phyloP scores from a whole-genome alignment of 1,284 basidiomycete species.

The Moesziomyces globuligerus region DNA sequence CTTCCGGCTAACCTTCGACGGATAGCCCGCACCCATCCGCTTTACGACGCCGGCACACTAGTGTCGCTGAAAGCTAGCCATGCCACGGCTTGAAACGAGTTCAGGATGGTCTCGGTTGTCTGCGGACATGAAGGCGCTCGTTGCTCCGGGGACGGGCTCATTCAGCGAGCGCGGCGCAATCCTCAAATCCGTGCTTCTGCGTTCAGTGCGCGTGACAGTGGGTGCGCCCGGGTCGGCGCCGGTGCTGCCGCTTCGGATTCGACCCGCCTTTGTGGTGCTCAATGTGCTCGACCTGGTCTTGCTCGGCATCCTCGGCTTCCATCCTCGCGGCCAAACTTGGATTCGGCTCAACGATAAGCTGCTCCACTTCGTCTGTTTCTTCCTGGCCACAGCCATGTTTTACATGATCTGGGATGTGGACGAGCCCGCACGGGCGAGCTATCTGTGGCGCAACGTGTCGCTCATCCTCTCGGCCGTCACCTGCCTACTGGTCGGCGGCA shows the following conservation, averaged over 20 bases:
- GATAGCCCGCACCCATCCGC: too few species aligned
- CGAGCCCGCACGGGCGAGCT: conserved; percentile 74
- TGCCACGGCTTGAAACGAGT: conserved; percentile 48
- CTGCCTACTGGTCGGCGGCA: conserved; percentile 72
- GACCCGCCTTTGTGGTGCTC: conserved; percentile 55
- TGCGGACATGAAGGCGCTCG: conserved; percentile 13
- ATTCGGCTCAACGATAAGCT: conserved; percentile 84
- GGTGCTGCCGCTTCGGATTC: conserved; percentile 51
- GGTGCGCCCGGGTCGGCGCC: conserved; percentile 4
- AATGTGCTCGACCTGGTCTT: conserved; percentile 51
- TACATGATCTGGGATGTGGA: conserved; percentile 89
- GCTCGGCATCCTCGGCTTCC: conserved; percentile 63
- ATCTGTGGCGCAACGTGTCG: conserved; percentile 83
- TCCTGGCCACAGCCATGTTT: conserved; percentile 80
- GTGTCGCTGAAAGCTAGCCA: conserved; percentile 1
- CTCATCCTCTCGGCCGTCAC: conserved; percentile 75
- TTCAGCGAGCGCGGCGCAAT: conserved; percentile 15
- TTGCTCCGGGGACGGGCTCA: conserved; percentile 18
- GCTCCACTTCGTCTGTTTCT: conserved; percentile 83
- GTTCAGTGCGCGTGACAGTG: conserved; percentile 36
- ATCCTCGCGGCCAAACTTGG: conserved; percentile 52
- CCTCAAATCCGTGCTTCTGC: conserved; percentile 38
- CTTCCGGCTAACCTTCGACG: background rate
- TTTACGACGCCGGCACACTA: background rate
- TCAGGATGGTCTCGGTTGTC: conserved; percentile 34